Base-by-base conservation (phyloP, 2,329 filamentous ascomycete species). In the Colletotrichum melonis region DNA sequence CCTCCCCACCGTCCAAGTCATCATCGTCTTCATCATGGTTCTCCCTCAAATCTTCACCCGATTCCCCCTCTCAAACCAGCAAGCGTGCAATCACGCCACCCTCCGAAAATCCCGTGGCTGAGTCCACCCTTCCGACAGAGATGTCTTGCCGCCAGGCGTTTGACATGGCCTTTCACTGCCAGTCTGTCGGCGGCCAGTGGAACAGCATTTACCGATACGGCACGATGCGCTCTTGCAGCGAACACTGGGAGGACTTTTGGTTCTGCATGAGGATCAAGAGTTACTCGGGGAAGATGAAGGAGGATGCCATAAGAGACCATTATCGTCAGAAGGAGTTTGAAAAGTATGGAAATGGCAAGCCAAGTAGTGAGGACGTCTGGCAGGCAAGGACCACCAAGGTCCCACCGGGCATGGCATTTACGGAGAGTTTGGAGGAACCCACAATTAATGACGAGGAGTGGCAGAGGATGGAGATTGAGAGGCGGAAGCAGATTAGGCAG, bases 181-280 rank as follows among this genome's bases (percentile, higher is more conserved):
- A 97, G 81, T 95, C 93, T 0, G 87, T 98, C 9, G 95, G 95
- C 66, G 95, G 96, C 1, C 95, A 98, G 82, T 98, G 95, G 87
- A 95, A 94, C 79, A 92, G 95, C 79, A 89, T 98, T 49, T 99
- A 98, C 87, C 93, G 97, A 52, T 92, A 95, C 80, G 97, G 97
- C 74, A 85, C 87, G 55, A 86, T 97, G 79, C 90, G 92, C 57
- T 88, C 90, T 4, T 99, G 97, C 87, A 90, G 88, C 74, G 93
- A 97, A 76, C 92, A 95, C 75, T 98, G 96, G 95, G 90, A 92
- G 74, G 94, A 98, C 82, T 98, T 98, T 84, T 97, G 95, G 94
- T 96, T 98, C 85, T 99, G 97, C 87, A 98, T 98, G 95, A 92
- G 94, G 76, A 92, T 92, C 49, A 92, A 93, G 78, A 88, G 88